Percentiles rank a stretch among this genome's conserved stretches.
These are phyloP conservation scores for Podaxis rugospora DNA, from an alignment of 768 basidiomycete genomes.

Conservation along the genomic window DNA sequence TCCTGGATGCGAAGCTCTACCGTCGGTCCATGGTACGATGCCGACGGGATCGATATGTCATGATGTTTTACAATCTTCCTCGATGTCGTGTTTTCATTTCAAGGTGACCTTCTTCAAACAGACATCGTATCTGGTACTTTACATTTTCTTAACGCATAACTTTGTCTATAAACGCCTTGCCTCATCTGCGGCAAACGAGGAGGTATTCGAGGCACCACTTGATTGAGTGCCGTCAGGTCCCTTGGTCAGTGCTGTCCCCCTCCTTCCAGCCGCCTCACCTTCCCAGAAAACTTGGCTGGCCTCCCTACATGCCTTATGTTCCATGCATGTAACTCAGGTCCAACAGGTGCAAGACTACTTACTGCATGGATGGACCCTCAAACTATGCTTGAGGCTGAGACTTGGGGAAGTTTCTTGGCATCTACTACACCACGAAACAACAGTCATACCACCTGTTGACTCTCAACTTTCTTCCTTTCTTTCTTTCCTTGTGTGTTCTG, in stretches of 20 bases:
- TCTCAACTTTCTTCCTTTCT: neutral
- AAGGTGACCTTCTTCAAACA: neutral
- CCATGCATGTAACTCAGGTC: neutral
- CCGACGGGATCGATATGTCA: slow-evolving; percentile 7
- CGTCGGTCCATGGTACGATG: slow-evolving; percentile 1
- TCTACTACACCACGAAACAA: neutral
- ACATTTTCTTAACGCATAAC: neutral
- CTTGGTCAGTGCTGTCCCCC: neutral
- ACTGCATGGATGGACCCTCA: neutral
- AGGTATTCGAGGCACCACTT: neutral
- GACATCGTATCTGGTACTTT: neutral
- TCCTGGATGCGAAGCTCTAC: neutral
- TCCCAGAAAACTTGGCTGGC: neutral
- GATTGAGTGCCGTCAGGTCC: neutral
- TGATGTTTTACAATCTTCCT: neutral
- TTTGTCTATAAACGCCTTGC: neutral
- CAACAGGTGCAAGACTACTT: neutral
- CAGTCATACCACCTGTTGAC: neutral
- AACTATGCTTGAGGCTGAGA: neutral
- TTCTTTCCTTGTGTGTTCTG: neutral
- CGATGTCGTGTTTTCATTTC: neutral
- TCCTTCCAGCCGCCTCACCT: neutral
- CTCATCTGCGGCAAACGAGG: neutral
- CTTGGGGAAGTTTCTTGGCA: neutral
- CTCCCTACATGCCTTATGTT: neutral